Evolutionary conservation across 2,329 filamentous ascomycete species (phyloP).

Genomic region (Apiospora marii): DNA sequence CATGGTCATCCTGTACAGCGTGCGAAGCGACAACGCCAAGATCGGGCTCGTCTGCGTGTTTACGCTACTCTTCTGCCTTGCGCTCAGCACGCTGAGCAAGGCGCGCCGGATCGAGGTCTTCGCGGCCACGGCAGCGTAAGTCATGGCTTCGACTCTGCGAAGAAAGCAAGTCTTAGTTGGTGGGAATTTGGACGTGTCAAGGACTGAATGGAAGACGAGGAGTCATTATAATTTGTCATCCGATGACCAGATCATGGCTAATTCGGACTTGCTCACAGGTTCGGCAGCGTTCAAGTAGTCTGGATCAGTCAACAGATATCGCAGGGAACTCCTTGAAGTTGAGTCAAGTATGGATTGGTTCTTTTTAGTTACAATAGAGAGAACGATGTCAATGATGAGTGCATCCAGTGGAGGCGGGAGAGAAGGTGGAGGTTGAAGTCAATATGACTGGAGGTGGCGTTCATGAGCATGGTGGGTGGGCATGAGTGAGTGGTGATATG

Average conservation of each 20-base stretch:
- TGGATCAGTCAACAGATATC: slow-evolving; percentile 24
- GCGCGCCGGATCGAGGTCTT: slow-evolving; percentile 25
- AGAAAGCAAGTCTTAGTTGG: too few species aligned
- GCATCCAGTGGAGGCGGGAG: too few species aligned
- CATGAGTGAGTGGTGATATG: not conserved
- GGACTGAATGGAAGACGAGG: not conserved
- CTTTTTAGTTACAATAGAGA: not conserved
- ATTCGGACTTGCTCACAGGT: slow-evolving; percentile 17
- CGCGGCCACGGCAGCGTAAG: slow-evolving; percentile 27
- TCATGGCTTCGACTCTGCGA: not conserved
- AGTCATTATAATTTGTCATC: not conserved
- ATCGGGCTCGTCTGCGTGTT: slow-evolving; percentile 26
- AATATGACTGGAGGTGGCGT: not conserved
- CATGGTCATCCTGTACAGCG: slow-evolving; percentile 26
- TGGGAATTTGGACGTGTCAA: not conserved
- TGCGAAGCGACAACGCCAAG: slow-evolving; percentile 8
- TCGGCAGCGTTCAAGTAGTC: slow-evolving; percentile 24
- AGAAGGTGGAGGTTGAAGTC: not conserved
- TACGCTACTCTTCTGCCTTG: slow-evolving; percentile 24
- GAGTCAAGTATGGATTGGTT: too few species aligned
- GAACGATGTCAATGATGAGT: too few species aligned
- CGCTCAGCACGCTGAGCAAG: slow-evolving; percentile 25
- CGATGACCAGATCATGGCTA: not conserved
- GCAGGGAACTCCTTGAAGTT: not conserved
- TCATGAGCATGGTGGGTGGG: not conserved